Conservation (phyloP, 2,329 filamentous ascomycete species). For the Colletotrichum sp. region DNA sequence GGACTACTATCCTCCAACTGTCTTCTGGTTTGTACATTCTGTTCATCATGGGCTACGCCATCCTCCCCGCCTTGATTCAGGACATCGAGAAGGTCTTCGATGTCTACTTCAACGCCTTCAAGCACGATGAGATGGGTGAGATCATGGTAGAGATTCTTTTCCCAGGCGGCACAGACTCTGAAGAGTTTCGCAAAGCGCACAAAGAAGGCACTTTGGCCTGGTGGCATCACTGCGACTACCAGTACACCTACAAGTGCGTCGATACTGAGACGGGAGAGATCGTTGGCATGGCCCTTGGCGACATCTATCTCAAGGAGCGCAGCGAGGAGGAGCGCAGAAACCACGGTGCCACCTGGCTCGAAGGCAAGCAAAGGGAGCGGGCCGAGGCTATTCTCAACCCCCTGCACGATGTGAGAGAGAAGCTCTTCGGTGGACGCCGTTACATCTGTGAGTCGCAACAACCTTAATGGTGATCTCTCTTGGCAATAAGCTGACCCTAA, state of each 20-base stretch:
- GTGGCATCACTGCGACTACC: slow-evolving; percentile 41
- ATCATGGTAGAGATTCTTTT: slow-evolving; percentile 49
- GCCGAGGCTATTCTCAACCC: slow-evolving; percentile 47
- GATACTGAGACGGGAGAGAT: slow-evolving; percentile 47
- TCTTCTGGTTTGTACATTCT: neutral
- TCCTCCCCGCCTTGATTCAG: slow-evolving; percentile 50
- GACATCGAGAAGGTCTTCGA: slow-evolving; percentile 53
- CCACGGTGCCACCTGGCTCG: slow-evolving; percentile 49
- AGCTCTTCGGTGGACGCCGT: slow-evolving; percentile 40
- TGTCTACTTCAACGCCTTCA: slow-evolving; percentile 51
- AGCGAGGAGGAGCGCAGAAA: slow-evolving; percentile 46
- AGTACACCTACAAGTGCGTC: slow-evolving; percentile 54
- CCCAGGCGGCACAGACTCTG: slow-evolving; percentile 35
- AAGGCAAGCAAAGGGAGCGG: slow-evolving; percentile 45
- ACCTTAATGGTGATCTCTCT: neutral
- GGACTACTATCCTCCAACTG: neutral
- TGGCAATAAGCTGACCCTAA: neutral
- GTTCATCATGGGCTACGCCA: slow-evolving; percentile 40
- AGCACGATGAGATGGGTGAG: slow-evolving; percentile 39
- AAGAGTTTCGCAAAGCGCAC: slow-evolving; percentile 48
- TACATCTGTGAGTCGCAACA: slow-evolving; percentile 44
- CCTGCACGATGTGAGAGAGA: slow-evolving; percentile 45
- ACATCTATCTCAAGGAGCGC: slow-evolving; percentile 43
- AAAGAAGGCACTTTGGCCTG: slow-evolving; percentile 43
- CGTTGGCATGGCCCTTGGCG: slow-evolving; percentile 52